phyloP scores from a whole-genome alignment of 257 asterid genomes.

The Verbena officinalis region DNA sequence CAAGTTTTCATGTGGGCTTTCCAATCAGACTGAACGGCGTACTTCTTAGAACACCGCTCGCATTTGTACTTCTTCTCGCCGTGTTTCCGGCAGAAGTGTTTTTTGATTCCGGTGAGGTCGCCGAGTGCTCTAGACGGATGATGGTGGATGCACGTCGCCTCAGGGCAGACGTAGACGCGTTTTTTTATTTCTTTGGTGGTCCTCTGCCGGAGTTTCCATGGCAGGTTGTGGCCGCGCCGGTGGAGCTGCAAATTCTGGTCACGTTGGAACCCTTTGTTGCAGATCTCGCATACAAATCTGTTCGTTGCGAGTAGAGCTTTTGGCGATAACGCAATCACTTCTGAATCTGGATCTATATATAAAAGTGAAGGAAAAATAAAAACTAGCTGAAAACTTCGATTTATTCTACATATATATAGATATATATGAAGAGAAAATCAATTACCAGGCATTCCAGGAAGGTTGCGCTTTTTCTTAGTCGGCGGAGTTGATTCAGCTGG shows the following conservation, averaged over 20 bases:
- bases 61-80: slow-evolving; percentile 82
- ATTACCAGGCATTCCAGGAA: slow-evolving; percentile 86
- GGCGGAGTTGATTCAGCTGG: slow-evolving; percentile 25
- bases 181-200: slow-evolving; percentile 51
- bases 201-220: slow-evolving; percentile 87
- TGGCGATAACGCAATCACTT: slow-evolving; percentile 82
- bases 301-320: slow-evolving; percentile 66
- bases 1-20: slow-evolving; percentile 91
- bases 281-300: slow-evolving; percentile 82
- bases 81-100: slow-evolving; percentile 80
- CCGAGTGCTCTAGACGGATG: slow-evolving; percentile 79
- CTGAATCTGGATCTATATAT: slow-evolving; percentile 82
- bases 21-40: slow-evolving; percentile 80
- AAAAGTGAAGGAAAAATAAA: neutral
- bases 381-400: neutral
- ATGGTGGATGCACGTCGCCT: slow-evolving; percentile 62
- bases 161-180: slow-evolving; percentile 84
- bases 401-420: neutral
- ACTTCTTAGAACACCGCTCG: slow-evolving; percentile 70
- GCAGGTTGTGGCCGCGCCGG: slow-evolving; percentile 82
- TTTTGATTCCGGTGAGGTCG: slow-evolving; percentile 84
- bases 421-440: neutral
- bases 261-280: slow-evolving; percentile 82
- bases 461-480: slow-evolving; percentile 59
- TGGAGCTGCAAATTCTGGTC: slow-evolving; percentile 91